Evolutionary conservation across 305 asterid genomes (phyloP).

Genomic region (Fraxinus platypoda): DNA sequence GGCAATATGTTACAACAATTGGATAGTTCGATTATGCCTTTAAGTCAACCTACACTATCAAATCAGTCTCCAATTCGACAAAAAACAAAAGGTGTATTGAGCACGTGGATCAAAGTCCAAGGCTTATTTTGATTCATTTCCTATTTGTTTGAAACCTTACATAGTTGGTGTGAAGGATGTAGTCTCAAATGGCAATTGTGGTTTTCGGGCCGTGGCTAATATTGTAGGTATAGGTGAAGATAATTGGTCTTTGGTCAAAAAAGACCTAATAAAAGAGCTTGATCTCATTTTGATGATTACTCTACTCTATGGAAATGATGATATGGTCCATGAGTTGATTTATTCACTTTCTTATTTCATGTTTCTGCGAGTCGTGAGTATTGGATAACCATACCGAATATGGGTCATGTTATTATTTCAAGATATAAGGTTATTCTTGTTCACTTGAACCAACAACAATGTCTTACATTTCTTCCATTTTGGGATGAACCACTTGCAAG

Average conservation of each 20-base stretch:
- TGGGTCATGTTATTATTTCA: neutral
- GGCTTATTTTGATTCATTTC: neutral
- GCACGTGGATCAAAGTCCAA: neutral
- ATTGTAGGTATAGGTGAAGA: too few relatives aligned
- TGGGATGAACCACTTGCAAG: neutral
- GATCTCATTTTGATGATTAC: neutral
- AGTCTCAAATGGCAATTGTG: too few relatives aligned
- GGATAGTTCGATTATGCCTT: neutral
- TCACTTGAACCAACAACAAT: neutral
- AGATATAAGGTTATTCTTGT: too few relatives aligned
- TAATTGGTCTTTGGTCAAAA: too few relatives aligned
- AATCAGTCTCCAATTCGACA: neutral
- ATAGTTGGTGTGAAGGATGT: neutral
- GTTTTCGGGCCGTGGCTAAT: too few relatives aligned
- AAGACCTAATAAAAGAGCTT: too few relatives aligned
- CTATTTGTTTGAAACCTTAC: neutral
- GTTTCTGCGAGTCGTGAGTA: too few relatives aligned
- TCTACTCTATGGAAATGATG: too few relatives aligned
- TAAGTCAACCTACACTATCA: neutral
- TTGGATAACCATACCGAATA: neutral
- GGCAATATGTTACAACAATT: too few relatives aligned
- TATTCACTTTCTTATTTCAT: too few relatives aligned
- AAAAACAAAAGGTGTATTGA: neutral
- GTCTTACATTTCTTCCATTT: neutral
- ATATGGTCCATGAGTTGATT: too few relatives aligned